Evolutionary conservation across 345 rosid genomes (phyloP), one percentile per base, ranked within the genome.

Genomic region (Leavenworthia alabamica): DNA sequence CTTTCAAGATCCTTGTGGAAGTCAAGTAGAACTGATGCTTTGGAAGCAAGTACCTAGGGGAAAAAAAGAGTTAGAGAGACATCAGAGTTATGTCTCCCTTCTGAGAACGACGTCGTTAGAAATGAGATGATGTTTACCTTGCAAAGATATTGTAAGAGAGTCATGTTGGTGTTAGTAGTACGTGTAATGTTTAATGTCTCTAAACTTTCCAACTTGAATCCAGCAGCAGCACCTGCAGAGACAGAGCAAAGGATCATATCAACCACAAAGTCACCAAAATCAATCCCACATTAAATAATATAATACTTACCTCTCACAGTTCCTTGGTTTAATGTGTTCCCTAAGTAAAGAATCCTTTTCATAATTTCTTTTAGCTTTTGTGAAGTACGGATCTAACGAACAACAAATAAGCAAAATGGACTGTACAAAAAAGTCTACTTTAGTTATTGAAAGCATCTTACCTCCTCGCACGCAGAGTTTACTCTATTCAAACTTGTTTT

Each of bases 181-280:
- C 99, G 96, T 19, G 92, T 90, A 73, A 90, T 97, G 5, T 83
- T 72, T 49, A 94, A 87, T 85, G 90, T 94, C 59, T 82, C 74
- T 67, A 94, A 86, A 80, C 99, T 90, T 72, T 94, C 99, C 81
- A 94, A 69, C 84, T 94, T 94, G 78, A 94, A 94, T 64, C 99
- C 99, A 67, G 90, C 64, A 12, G 99, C 99, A 75, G 99, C 78
- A 76, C 99, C 99, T 94, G 77, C 53, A 73, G 16, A 82, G 53
- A 45, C 6, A 27, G 46, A 77, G 43, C 31, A n/a, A 56, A 53
- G 11, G 32, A 37, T 12, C 26, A 42, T 19, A 58, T 45, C 32
- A 61, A 42, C 56, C 54, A 57, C 57, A 55, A 61, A 29, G 48
- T n/a, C n/a, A n/a, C n/a, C n/a, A n/a, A n/a, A n/a, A n/a, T n/a